phyloP scores from a whole-genome alignment of 768 basidiomycete species.

The Fomitopsis serialis region DNA sequence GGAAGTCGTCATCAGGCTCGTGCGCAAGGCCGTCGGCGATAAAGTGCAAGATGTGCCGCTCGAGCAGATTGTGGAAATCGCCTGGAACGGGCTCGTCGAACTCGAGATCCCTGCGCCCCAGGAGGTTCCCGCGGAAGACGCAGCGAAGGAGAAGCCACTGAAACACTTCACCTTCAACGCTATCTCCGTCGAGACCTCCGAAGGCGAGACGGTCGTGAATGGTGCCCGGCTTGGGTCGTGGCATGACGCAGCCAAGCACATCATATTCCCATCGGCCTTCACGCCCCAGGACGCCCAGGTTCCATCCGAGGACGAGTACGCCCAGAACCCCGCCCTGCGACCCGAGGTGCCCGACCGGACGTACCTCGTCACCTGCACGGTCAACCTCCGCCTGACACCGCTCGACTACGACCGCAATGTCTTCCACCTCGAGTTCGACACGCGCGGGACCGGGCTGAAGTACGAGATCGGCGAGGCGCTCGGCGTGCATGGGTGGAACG shows the following conservation, averaged over 20 bases:
- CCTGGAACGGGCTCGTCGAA: conserved; percentile 65
- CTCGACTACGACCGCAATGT: conserved; percentile 96
- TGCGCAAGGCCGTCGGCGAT: conserved; percentile 40
- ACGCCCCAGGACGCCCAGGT: conserved; percentile 36
- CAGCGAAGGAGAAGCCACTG: conserved; percentile 27
- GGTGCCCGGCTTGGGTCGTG: conserved; percentile 61
- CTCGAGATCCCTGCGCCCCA: conserved; percentile 36
- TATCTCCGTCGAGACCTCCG: conserved; percentile 58
- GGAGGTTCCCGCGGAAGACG: conserved; percentile 9
- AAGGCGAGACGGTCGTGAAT: conserved; percentile 53
- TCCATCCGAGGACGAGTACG: conserved; percentile 36
- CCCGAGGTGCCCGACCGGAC: conserved; percentile 88
- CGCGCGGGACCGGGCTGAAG: conserved; percentile 85
- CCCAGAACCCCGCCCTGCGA: conserved; percentile 66
- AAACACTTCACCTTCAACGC: conserved; percentile 71
- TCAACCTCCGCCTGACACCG: conserved; percentile 93
- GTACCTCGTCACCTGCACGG: conserved; percentile 88
- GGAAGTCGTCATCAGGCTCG: conserved; percentile 45
- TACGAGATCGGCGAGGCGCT: conserved; percentile 97
- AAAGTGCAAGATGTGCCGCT: conserved; percentile 44
- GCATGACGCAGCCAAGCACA: conserved; percentile 84
- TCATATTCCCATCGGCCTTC: conserved; percentile 84
- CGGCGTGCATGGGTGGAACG: conserved; percentile 97
- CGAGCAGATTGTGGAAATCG: conserved; percentile 45
- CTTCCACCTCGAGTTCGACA: conserved; percentile 97